These are phyloP conservation scores for Lactarius tabidus DNA, from an alignment of 768 basidiomycete species.

Conservation along the genomic window DNA sequence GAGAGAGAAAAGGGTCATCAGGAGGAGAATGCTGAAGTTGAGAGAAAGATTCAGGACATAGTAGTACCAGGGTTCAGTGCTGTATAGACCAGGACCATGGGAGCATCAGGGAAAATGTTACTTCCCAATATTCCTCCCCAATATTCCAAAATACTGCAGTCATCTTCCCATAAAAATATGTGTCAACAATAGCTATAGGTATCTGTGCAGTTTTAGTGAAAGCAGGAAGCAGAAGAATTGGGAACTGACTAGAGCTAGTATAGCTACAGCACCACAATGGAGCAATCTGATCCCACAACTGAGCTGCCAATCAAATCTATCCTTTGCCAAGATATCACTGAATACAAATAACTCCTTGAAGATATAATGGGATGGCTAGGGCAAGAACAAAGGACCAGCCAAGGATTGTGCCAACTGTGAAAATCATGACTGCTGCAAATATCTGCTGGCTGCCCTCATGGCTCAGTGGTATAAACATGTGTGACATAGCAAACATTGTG, in stretches of 20 bases:
- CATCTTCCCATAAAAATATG: slow-evolving; percentile 76
- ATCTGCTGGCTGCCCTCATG: slow-evolving; percentile 51
- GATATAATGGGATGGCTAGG: slow-evolving; percentile 82
- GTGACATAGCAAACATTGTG: slow-evolving; percentile 73
- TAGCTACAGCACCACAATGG: slow-evolving; percentile 49
- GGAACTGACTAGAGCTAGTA: slow-evolving; percentile 57
- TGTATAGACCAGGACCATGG: slow-evolving; percentile 90
- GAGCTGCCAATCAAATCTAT: slow-evolving; percentile 50
- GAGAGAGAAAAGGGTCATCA: slow-evolving; percentile 75
- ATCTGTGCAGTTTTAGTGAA: slow-evolving; percentile 46
- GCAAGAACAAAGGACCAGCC: slow-evolving; percentile 98
- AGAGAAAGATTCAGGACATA: slow-evolving; percentile 86
- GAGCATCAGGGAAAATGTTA: slow-evolving; percentile 83
- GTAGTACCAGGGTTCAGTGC: slow-evolving; percentile 84
- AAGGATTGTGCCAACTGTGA: slow-evolving; percentile 79
- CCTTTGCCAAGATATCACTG: slow-evolving; percentile 54
- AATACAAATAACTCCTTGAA: slow-evolving; percentile 83
- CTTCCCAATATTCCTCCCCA: too few species aligned
- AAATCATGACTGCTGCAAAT: slow-evolving; percentile 59
- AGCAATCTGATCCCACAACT: slow-evolving; percentile 58
- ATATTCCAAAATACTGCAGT: slow-evolving; percentile 91
- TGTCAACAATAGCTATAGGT: slow-evolving; percentile 81
- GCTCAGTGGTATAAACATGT: slow-evolving; percentile 56
- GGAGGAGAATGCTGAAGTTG: slow-evolving; percentile 88
- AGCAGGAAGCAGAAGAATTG: neutral